A percentile compares a stretch with the other conserved stretches of the same genome.
These are phyloP conservation scores for Castanopsis chinensis DNA, from an alignment of 306 rosid species.

Conservation along the genomic window DNA sequence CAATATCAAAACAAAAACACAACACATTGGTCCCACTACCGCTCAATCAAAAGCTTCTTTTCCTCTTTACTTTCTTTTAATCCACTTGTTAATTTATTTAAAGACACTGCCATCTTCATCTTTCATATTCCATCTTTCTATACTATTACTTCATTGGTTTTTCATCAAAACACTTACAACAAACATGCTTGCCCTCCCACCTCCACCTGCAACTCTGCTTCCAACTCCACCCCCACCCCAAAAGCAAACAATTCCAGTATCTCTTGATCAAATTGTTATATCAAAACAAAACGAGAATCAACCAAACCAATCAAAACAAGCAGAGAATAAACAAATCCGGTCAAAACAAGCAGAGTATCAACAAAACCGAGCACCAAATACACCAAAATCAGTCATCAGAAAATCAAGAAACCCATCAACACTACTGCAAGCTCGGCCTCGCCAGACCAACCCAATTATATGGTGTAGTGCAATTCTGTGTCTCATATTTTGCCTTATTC, in stretches of 20 bases:
- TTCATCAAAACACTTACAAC: constrained; percentile 7
- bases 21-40: constrained; percentile 41
- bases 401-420: constrained; percentile 33
- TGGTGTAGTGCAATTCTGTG: constrained; percentile 76
- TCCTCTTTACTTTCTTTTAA: constrained; percentile 29
- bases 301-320: constrained; percentile 4
- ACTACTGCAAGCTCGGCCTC: constrained; percentile 38
- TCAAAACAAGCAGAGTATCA: constrained; percentile 2
- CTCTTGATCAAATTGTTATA: constrained; percentile 40
- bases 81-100: constrained; percentile 21
- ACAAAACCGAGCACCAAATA: constrained; percentile 13
- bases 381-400: constrained; percentile 18
- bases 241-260: constrained; percentile 28
- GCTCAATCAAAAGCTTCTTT: constrained; percentile 54
- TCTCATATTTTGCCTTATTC: constrained; percentile 69
- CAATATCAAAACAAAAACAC: constrained; percentile 32
- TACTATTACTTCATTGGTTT: constrained; percentile 8
- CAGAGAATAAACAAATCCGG: constrained; percentile 6
- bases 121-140: constrained; percentile 11
- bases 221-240: constrained; percentile 20
- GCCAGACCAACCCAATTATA: constrained; percentile 64
- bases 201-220: constrained; percentile 26
- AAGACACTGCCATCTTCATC: constrained; percentile 17
- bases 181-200: constrained; percentile 42
- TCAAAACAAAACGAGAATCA: constrained; percentile 35